These are phyloP conservation scores for Phaffia tasmanica DNA, from an alignment of 768 basidiomycete species.

Conservation along the genomic window DNA sequence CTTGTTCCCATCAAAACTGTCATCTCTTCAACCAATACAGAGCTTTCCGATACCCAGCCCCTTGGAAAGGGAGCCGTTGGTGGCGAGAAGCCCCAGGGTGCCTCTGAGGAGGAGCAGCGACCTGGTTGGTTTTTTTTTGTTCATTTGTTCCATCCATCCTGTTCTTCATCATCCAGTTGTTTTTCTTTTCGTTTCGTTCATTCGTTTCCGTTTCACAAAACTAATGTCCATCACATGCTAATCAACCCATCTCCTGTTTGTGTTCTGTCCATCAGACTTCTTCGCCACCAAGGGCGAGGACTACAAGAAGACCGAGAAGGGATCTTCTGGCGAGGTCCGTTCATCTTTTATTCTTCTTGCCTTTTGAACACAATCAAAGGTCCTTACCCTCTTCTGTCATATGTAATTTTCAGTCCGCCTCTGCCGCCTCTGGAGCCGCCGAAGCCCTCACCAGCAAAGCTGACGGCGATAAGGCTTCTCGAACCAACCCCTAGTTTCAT, in stretches of 20 bases:
- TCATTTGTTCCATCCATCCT: too few relatives aligned
- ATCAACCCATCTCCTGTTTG: too few relatives aligned
- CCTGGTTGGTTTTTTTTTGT: slow-evolving; percentile 12
- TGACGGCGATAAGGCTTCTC: slow-evolving; percentile 2
- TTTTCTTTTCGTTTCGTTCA: too few relatives aligned
- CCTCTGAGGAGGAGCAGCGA: slow-evolving; percentile 24
- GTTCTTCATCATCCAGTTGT: too few relatives aligned
- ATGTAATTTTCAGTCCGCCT: neutral
- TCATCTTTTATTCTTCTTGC: neutral
- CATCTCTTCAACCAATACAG: neutral
- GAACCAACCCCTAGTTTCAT: slow-evolving; percentile 10
- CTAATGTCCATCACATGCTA: neutral
- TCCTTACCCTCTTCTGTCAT: neutral
- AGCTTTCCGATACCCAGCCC: slow-evolving; percentile 16
- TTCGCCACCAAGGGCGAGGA: slow-evolving; percentile 20
- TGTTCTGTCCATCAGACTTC: slow-evolving; percentile 1
- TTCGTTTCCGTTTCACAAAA: neutral
- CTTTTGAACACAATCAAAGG: neutral
- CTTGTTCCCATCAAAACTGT: neutral
- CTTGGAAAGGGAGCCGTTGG: slow-evolving; percentile 24
- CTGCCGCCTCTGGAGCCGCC: slow-evolving; percentile 1
- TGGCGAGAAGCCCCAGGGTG: slow-evolving; percentile 14
- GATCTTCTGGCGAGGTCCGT: neutral
- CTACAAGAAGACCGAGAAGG: slow-evolving; percentile 9
- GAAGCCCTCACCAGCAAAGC: slow-evolving; percentile 5